Evolutionary conservation across 2,329 filamentous ascomycete genomes (phyloP).

Genomic region (Diaporthe citriasiana): DNA sequence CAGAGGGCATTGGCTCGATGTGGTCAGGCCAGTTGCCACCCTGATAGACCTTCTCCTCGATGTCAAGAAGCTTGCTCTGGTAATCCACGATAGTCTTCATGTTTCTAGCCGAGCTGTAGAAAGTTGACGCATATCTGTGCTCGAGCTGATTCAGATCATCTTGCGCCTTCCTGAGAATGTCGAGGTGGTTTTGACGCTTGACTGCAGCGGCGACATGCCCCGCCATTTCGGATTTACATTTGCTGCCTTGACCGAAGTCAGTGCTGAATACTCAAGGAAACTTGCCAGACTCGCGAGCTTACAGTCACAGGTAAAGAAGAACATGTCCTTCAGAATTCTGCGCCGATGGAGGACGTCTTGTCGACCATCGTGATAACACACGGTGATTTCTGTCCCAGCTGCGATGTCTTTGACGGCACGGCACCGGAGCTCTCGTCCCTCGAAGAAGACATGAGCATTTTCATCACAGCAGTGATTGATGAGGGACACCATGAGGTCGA

Average conservation of each 20-base stretch:
- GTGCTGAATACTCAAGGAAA: not conserved
- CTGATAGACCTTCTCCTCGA: slow-evolving; percentile 42
- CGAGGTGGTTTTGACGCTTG: slow-evolving; percentile 39
- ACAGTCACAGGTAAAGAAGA: slow-evolving; percentile 51
- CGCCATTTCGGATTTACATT: slow-evolving; percentile 48
- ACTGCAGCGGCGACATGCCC: slow-evolving; percentile 41
- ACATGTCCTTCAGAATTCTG: slow-evolving; percentile 44
- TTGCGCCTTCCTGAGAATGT: slow-evolving; percentile 43
- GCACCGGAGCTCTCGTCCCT: slow-evolving; percentile 50
- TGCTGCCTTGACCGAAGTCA: slow-evolving; percentile 43
- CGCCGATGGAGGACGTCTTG: slow-evolving; percentile 46
- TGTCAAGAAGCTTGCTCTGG: slow-evolving; percentile 43
- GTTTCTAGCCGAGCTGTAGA: slow-evolving; percentile 38
- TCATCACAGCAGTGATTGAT: slow-evolving; percentile 56
- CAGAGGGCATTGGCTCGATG: slow-evolving; percentile 49
- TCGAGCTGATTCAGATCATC: slow-evolving; percentile 41
- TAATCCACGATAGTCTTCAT: slow-evolving; percentile 42
- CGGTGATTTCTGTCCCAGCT: slow-evolving; percentile 53
- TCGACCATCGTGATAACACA: slow-evolving; percentile 50
- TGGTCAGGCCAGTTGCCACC: slow-evolving; percentile 47
- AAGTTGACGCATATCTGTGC: slow-evolving; percentile 38
- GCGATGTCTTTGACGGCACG: slow-evolving; percentile 50
- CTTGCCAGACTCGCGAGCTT: not conserved
- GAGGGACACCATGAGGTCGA: slow-evolving; percentile 50
- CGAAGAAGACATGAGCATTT: slow-evolving; percentile 52